Conservation (phyloP, 306 rosid genomes). For the Cucurbita moschata region DNA sequence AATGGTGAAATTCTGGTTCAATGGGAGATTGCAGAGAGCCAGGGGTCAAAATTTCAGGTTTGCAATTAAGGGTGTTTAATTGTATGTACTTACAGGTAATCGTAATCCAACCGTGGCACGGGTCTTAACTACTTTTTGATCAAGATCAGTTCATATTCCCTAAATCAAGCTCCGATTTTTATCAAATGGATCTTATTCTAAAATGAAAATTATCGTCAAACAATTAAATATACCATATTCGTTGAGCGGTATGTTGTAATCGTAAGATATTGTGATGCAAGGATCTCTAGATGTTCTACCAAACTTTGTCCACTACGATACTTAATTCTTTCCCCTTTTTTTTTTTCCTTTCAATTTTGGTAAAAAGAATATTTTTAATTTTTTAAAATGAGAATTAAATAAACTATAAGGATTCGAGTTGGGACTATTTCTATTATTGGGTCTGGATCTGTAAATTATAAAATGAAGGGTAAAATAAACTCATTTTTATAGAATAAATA, state of each 20-base stretch:
- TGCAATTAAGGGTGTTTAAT: not conserved
- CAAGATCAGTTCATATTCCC: not conserved
- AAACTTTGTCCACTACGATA: conserved; percentile 18
- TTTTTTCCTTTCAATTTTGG: no score
- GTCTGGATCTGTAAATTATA: conserved; percentile 15
- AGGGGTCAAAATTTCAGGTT: not conserved
- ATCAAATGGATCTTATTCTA: not conserved
- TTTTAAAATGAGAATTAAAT: not conserved
- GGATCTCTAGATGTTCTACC: conserved; percentile 47
- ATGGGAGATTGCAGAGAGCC: conserved; percentile 19
- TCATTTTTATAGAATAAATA: not conserved
- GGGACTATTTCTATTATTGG: conserved; percentile 32
- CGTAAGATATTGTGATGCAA: conserved; percentile 14
- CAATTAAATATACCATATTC: no score
- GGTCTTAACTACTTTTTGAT: not conserved
- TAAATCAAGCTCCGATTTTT: not conserved
- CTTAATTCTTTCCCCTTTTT: conserved; percentile 35
- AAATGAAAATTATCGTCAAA: no score
- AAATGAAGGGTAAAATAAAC: not conserved
- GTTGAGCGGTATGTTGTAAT: no score
- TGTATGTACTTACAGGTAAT: not conserved
- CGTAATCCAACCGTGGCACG: not conserved
- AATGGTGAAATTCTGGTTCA: conserved; percentile 16
- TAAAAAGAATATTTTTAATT: not conserved
- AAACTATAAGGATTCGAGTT: not conserved